phyloP scores from a whole-genome alignment of 495 filamentous ascomycete species.

The Cercophora scortea region DNA sequence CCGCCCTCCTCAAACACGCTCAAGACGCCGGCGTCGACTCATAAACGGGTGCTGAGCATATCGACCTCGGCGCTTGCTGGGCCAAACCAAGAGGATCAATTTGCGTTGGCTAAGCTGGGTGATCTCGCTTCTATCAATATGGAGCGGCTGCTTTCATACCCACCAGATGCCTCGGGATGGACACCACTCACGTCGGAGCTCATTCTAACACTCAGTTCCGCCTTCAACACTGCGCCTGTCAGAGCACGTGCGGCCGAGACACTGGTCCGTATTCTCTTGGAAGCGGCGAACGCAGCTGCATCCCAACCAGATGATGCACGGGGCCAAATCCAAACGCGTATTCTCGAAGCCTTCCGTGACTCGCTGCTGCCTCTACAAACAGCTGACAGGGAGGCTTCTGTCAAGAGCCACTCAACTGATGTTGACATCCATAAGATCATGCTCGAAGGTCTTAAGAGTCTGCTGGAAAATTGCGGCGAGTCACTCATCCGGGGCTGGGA shows the following conservation, averaged over 20 bases:
- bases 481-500: conserved; percentile 75
- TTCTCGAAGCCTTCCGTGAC: conserved; percentile 59
- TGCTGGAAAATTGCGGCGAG: conserved; percentile 87
- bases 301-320: conserved; percentile 41
- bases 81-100: conserved; percentile 57
- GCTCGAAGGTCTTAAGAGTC: conserved; percentile 69
- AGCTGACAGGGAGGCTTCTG: conserved; percentile 37
- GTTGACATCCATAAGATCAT: conserved; percentile 75
- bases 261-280: conserved; percentile 63
- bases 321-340: conserved; percentile 56
- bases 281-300: conserved; percentile 47
- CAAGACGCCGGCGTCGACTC: conserved; percentile 28
- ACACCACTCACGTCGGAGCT: conserved; percentile 59
- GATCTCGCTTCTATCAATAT: conserved; percentile 75
- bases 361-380: conserved; percentile 40
- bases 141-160: conserved; percentile 57
- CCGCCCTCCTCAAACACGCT: conserved; percentile 18
- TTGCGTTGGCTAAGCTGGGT: conserved; percentile 75
- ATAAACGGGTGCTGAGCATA: conserved; percentile 55
- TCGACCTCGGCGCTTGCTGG: conserved; percentile 45
- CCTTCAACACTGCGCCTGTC: conserved; percentile 47
- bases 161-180: conserved; percentile 66
- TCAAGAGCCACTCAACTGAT: conserved; percentile 52
- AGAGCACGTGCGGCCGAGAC: conserved; percentile 66
- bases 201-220: conserved; percentile 53